Evolutionary conservation across 805 yeast genomes (phyloP).

Genomic region (Danielia oregonensis): DNA sequence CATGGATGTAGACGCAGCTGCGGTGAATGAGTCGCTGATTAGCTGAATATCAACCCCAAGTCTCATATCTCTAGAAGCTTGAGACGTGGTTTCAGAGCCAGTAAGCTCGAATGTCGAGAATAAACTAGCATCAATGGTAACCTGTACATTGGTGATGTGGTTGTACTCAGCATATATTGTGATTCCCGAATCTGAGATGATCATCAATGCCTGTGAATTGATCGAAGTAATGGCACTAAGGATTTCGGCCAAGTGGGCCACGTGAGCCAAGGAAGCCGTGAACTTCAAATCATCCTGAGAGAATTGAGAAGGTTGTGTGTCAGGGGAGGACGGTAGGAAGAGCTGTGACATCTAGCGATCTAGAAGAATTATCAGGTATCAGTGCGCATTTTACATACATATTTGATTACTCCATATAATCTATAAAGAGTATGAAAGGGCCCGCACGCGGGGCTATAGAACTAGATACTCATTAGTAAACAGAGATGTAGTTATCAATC

Average conservation of each 20-base stretch:
- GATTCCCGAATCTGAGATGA: slow-evolving; percentile 30
- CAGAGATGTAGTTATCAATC: slow-evolving; percentile 85
- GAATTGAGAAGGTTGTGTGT: background rate
- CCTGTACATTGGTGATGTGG: slow-evolving; percentile 33
- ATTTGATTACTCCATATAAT: too few species aligned
- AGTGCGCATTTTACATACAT: too few species aligned
- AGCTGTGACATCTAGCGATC: slow-evolving; percentile 5
- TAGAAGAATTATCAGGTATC: too few species aligned
- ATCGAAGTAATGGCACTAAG: slow-evolving; percentile 30
- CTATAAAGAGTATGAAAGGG: too few species aligned
- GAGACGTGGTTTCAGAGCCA: slow-evolving; percentile 1
- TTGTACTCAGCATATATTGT: slow-evolving; percentile 33
- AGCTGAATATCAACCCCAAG: slow-evolving; percentile 36
- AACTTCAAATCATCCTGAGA: slow-evolving; percentile 13
- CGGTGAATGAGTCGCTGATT: slow-evolving; percentile 32
- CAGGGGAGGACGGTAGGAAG: slow-evolving; percentile 15
- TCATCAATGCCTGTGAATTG: slow-evolving; percentile 31
- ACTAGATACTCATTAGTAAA: too few species aligned
- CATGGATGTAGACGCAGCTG: slow-evolving; percentile 23
- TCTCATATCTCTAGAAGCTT: slow-evolving; percentile 8
- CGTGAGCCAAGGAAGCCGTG: slow-evolving; percentile 35
- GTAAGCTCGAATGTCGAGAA: slow-evolving; percentile 27
- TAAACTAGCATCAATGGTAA: slow-evolving; percentile 34
- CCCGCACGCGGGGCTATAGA: too few species aligned
- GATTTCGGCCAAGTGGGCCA: slow-evolving; percentile 36